phyloP scores from a whole-genome alignment of 1,284 basidiomycete species.

The Irpex sp. region DNA sequence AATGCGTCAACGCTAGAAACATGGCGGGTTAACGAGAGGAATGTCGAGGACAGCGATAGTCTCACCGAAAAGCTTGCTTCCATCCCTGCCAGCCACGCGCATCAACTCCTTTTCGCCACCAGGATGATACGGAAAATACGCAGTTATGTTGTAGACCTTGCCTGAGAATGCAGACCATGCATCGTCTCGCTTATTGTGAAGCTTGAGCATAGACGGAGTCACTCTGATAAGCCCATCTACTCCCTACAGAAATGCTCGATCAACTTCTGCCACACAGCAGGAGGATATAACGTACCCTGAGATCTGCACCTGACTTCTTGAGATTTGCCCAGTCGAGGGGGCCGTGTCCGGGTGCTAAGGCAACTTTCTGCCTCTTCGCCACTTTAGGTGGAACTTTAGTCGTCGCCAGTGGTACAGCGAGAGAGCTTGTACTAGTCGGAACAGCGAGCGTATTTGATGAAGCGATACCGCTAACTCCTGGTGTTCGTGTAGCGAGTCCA shows the following conservation, averaged over 20 bases:
- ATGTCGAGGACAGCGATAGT: constrained; percentile 2
- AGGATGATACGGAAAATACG: constrained; percentile 90
- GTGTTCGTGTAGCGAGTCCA: constrained; percentile 38
- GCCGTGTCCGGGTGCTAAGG: constrained; percentile 86
- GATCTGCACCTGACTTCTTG: constrained; percentile 72
- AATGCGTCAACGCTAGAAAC: constrained; percentile 41
- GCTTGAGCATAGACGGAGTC: constrained; percentile 78
- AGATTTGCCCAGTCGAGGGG: constrained; percentile 93
- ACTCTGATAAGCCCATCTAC: constrained; percentile 67
- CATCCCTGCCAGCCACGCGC: constrained; percentile 94
- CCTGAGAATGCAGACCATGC: constrained; percentile 93
- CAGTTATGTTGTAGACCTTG: constrained; percentile 95
- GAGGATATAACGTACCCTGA: constrained; percentile 51
- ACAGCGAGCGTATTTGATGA: constrained; percentile 28
- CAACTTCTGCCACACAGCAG: not conserved
- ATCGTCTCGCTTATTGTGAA: constrained; percentile 81
- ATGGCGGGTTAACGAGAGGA: not conserved
- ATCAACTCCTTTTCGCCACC: constrained; percentile 92
- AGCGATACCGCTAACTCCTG: constrained; percentile 26
- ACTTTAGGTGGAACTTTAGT: constrained; percentile 49
- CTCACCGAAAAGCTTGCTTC: constrained; percentile 89
- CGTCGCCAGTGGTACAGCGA: constrained; percentile 55
- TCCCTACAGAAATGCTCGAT: constrained; percentile 37
- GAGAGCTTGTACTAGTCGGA: constrained; percentile 33
- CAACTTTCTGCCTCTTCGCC: constrained; percentile 69